Base-by-base conservation (phyloP, 2,329 filamentous ascomycete genomes). In the Cephalotrichum gorgonifer region DNA sequence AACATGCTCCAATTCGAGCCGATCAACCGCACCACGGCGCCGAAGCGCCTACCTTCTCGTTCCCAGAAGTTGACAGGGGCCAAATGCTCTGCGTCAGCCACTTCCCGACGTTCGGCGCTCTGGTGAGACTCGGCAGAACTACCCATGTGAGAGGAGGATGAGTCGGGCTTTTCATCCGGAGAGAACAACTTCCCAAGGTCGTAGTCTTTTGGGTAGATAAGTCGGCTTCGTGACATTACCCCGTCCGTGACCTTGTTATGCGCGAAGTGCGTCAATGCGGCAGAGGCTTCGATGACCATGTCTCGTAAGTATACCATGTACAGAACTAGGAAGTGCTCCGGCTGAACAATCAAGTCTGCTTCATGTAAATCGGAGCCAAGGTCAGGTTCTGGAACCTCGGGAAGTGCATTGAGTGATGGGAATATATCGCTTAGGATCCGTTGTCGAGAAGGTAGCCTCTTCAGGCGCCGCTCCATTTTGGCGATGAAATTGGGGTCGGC, bases 1-100 rank as follows among this genome's bases (percentile, higher is more conserved):
- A 47, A 47, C 45, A 47, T 47, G 45, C 45, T 47, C 8, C 39
- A 33, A 27, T 47, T 33, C 2, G 45, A 47, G 33, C 45, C 45
- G 12, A 47, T 14, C 15, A 47, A 39, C n/a, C 45, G 45, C 8
- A 23, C 11, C 23, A 47, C 11, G 7, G 17, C 41, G 14, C n/a
- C 33, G 22, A 47, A n/a, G 2, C 8, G 9, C n/a, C 20, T 33
- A n/a, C 15, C 45, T 33, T 33, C 39, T 11, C 45, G 22, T 23
- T 47, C 45, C 23, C 33, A 47, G 6, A 6, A 7, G 14, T 41
- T 39, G 25, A 17, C n/a, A 6, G 45, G 45, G 4, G 20, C 33
- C 7, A 47, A 25, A 25, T 47, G 45, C 22, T 23, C 27, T 9
- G 45, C 23, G 20, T 39, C 33, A 11, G 45, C 15, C 12, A 47